Evolutionary conservation across 345 rosid species (phyloP).

Genomic region (Eucalyptus camaldulensis): DNA sequence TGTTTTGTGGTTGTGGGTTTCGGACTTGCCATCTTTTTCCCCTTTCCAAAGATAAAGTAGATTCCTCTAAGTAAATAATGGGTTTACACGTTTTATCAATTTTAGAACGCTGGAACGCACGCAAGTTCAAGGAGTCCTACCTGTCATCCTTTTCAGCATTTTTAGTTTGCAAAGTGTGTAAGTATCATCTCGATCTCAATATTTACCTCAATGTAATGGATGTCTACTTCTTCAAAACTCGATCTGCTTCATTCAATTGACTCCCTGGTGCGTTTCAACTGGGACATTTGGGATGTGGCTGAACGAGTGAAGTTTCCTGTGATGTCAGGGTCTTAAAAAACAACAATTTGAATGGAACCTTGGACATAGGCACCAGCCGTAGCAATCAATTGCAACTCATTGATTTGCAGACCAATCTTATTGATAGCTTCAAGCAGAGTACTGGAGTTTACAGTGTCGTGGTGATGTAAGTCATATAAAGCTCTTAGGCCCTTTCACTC

Average conservation of each 20-base stretch:
- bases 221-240: neutral
- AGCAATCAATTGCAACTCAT: constrained; percentile 33
- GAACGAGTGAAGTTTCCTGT: neutral
- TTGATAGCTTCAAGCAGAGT: constrained; percentile 3
- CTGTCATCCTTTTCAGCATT: constrained; percentile 41
- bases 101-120: constrained; percentile 55
- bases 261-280: neutral
- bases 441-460: neutral
- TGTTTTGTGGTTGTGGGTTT: no score
- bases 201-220: neutral
- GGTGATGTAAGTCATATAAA: constrained; percentile 34
- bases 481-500: neutral
- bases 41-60: no score
- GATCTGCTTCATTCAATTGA: neutral
- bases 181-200: constrained; percentile 8
- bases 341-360: constrained; percentile 35
- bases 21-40: no score
- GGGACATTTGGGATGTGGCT: neutral
- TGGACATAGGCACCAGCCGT: constrained; percentile 32
- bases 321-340: constrained; percentile 24
- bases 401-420: constrained; percentile 42
- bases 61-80: no score
- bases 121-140: constrained; percentile 45
- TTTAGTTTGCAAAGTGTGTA: constrained; percentile 56
- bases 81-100: neutral